Evolutionary conservation across 768 basidiomycete species (phyloP).

Genomic region (Chalciporus chontae): DNA sequence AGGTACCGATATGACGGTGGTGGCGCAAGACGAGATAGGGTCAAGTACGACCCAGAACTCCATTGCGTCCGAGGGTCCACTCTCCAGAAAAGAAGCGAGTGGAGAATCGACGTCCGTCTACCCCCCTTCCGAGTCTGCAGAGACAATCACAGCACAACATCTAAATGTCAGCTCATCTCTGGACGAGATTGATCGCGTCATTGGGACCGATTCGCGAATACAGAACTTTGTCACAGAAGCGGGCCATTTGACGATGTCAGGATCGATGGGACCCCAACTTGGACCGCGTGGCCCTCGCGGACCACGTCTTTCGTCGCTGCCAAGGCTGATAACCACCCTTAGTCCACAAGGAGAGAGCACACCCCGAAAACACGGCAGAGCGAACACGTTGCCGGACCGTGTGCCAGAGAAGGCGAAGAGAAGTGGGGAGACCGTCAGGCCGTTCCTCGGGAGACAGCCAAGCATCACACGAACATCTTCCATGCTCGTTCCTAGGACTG

Average conservation of each 20-base stretch:
- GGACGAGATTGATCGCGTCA: slow-evolving; percentile 28
- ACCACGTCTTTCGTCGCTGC: slow-evolving; percentile 16
- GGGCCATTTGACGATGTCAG: slow-evolving; percentile 11
- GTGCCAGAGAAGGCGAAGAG: slow-evolving; percentile 40
- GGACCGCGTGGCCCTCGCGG: slow-evolving; percentile 20
- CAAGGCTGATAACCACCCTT: slow-evolving; percentile 8
- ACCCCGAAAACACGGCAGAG: slow-evolving; percentile 18
- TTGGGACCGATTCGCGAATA: slow-evolving; percentile 21
- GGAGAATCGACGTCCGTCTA: slow-evolving; percentile 25
- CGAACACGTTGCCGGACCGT: slow-evolving; percentile 38
- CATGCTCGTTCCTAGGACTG: slow-evolving; percentile 11
- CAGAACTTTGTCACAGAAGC: slow-evolving; percentile 24
- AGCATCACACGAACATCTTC: slow-evolving; percentile 16
- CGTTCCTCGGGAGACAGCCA: slow-evolving; percentile 25
- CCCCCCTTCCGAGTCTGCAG: slow-evolving; percentile 23
- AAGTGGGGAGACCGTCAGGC: slow-evolving; percentile 12
- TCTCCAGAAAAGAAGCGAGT: slow-evolving; percentile 8
- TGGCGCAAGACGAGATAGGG: slow-evolving; percentile 19
- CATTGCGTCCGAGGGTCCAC: slow-evolving; percentile 1
- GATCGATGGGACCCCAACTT: slow-evolving; percentile 15
- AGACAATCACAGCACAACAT: slow-evolving; percentile 18
- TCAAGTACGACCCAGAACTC: slow-evolving; percentile 3
- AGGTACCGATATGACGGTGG: slow-evolving; percentile 24
- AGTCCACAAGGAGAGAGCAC: slow-evolving; percentile 21
- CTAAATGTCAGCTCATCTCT: slow-evolving; percentile 16